Percentiles rank a stretch among this genome's conserved stretches.
phyloP scores from a whole-genome alignment of 1,139 yeast genomes.

The Chernovozyma aurita region DNA sequence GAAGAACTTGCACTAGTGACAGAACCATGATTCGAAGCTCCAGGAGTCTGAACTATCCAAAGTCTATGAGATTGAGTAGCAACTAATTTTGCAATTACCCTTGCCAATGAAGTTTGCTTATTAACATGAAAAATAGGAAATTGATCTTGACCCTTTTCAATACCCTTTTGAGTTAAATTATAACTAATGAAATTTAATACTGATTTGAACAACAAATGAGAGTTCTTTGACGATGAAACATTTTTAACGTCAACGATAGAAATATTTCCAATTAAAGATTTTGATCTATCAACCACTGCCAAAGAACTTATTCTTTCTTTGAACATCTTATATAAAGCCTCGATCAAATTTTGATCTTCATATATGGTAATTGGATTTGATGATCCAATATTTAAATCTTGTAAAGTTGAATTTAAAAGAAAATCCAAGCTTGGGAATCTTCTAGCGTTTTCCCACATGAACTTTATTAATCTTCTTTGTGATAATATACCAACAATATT shows the following conservation, averaged over 20 bases:
- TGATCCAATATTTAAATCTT: slow-evolving; percentile 68
- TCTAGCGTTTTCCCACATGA: slow-evolving; percentile 89
- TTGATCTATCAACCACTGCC: slow-evolving; percentile 85
- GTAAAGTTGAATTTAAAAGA: slow-evolving; percentile 60
- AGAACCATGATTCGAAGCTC: slow-evolving; percentile 12
- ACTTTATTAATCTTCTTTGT: slow-evolving; percentile 79
- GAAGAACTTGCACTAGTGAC: slow-evolving; percentile 7
- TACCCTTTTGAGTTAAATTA: slow-evolving; percentile 81
- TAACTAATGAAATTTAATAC: slow-evolving; percentile 86
- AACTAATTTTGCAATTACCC: slow-evolving; percentile 89
- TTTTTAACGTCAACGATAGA: slow-evolving; percentile 90
- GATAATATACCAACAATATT: slow-evolving; percentile 74
- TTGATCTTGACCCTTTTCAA: slow-evolving; percentile 92
- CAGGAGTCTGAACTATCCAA: slow-evolving; percentile 75
- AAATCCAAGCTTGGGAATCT: slow-evolving; percentile 77
- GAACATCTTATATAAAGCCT: slow-evolving; percentile 84
- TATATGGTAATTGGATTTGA: slow-evolving; percentile 68
- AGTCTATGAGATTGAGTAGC: slow-evolving; percentile 92
- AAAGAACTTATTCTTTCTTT: slow-evolving; percentile 78
- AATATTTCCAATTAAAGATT: slow-evolving; percentile 80
- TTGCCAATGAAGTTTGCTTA: slow-evolving; percentile 69
- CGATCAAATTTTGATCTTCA: slow-evolving; percentile 83
- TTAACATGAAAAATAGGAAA: slow-evolving; percentile 95
- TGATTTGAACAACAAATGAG: slow-evolving; percentile 72
- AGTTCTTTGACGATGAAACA: slow-evolving; percentile 80